Evolutionary conservation across 208 protist genomes (phyloP).

Genomic region (Leishmania guyanensis): DNA sequence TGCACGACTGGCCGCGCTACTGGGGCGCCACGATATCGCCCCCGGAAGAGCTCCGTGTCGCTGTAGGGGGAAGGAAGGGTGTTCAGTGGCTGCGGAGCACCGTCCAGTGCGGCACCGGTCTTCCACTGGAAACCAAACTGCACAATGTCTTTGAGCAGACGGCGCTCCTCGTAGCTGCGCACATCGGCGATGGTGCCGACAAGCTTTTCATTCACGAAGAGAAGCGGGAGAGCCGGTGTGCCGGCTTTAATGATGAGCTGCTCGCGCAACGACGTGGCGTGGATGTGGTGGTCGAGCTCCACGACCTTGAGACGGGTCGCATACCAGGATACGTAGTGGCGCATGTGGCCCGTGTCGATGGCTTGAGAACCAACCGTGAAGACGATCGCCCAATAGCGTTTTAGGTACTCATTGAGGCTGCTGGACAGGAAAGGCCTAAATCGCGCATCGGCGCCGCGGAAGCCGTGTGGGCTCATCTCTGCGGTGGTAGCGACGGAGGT

Average conservation of each 20-base stretch:
- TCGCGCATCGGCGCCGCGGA: conserved; percentile 13
- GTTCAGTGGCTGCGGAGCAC: conserved; percentile 50
- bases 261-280: conserved; percentile 56
- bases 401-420: conserved; percentile 67
- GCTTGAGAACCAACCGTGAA: conserved; percentile 76
- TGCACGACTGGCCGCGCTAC: conserved; percentile 71
- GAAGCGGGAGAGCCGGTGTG: conserved; percentile 64
- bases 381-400: conserved; percentile 82
- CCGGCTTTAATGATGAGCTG: conserved; percentile 45
- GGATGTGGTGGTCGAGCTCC: conserved; percentile 84
- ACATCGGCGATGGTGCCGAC: conserved; percentile 80
- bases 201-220: conserved; percentile 87
- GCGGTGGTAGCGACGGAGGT: not conserved
- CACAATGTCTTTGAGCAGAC: conserved; percentile 83
- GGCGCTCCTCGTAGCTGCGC: conserved; percentile 58
- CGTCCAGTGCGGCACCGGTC: conserved; percentile 35
- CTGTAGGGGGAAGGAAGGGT: conserved; percentile 69
- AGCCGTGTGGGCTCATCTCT: conserved; percentile 12
- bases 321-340: conserved; percentile 90
- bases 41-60: conserved; percentile 83
- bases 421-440: conserved; percentile 70
- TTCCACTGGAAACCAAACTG: conserved; percentile 93
- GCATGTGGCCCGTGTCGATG: conserved; percentile 84
- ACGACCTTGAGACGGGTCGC: conserved; percentile 85
- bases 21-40: conserved; percentile 74